Evolutionary conservation across 768 basidiomycete genomes (phyloP).

Genomic region (Phanerodontia chrysosporium): DNA sequence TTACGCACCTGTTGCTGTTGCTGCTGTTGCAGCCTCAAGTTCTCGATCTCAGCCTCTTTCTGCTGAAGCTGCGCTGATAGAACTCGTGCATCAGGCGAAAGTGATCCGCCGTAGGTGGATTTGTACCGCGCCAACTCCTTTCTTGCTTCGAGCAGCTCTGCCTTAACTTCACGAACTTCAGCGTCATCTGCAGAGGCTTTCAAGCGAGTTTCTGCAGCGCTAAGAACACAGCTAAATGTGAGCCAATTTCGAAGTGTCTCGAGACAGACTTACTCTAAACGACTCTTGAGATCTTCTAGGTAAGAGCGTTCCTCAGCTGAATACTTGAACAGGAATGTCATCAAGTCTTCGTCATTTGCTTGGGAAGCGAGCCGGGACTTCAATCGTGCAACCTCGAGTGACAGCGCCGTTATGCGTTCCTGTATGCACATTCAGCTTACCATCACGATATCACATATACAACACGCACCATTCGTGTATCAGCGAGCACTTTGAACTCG

Average conservation of each 20-base stretch:
- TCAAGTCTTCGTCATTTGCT: slow-evolving; percentile 63
- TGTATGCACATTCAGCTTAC: too few species aligned
- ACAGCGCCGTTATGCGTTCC: slow-evolving; percentile 69
- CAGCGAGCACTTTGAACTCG: slow-evolving; percentile 62
- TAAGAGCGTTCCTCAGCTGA: slow-evolving; percentile 49
- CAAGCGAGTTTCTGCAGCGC: slow-evolving; percentile 49
- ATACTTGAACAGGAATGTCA: slow-evolving; percentile 63
- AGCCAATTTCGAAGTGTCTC: neutral
- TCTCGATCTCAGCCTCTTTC: slow-evolving; percentile 67
- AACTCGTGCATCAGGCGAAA: slow-evolving; percentile 46
- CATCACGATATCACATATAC: too few species aligned
- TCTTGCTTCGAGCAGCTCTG: slow-evolving; percentile 41
- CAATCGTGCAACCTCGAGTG: slow-evolving; percentile 69
- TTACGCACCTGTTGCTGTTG: slow-evolving; percentile 60
- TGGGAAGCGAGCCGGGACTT: slow-evolving; percentile 76
- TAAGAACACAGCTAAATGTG: slow-evolving; percentile 21
- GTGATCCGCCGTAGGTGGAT: slow-evolving; percentile 53
- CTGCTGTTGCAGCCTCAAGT: slow-evolving; percentile 55
- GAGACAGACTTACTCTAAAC: slow-evolving; percentile 45
- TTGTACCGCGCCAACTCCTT: slow-evolving; percentile 59
- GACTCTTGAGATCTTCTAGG: slow-evolving; percentile 48
- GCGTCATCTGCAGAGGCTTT: slow-evolving; percentile 46
- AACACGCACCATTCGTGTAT: slow-evolving; percentile 48
- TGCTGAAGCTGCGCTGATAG: slow-evolving; percentile 53
- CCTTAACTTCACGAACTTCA: slow-evolving; percentile 39